phyloP scores from a whole-genome alignment of 2,329 filamentous ascomycete genomes.

The Ilyonectria robusta region DNA sequence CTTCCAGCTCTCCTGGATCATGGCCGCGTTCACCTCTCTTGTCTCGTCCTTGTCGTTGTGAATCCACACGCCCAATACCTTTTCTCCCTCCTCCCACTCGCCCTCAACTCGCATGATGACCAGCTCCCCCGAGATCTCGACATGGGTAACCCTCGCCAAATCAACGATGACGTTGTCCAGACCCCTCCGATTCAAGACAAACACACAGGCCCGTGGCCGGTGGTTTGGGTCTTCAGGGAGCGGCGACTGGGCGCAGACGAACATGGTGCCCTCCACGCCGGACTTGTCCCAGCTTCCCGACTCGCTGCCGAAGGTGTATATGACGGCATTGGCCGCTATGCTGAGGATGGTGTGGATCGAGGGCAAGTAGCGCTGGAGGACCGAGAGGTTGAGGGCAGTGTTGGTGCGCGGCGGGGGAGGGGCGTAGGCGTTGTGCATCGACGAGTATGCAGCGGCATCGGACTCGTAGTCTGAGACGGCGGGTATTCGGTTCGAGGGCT shows the following conservation, averaged over 20 bases:
- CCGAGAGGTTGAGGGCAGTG: constrained; percentile 88
- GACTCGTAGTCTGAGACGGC: constrained; percentile 76
- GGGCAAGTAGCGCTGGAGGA: constrained; percentile 86
- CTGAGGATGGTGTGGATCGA: constrained; percentile 80
- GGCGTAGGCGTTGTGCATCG: constrained; percentile 55
- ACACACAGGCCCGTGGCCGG: constrained; percentile 68
- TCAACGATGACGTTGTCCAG: constrained; percentile 80
- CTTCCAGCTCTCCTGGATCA: constrained; percentile 61
- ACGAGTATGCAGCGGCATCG: constrained; percentile 63
- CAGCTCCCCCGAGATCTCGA: constrained; percentile 73
- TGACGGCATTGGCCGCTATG: constrained; percentile 86
- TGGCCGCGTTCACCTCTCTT: constrained; percentile 56
- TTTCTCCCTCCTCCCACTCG: constrained; percentile 52
- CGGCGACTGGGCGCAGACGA: constrained; percentile 79
- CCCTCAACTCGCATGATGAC: constrained; percentile 63
- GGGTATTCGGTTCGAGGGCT: constrained; percentile 57
- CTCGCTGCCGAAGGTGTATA: constrained; percentile 82
- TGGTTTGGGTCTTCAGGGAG: constrained; percentile 53
- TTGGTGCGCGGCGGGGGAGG: constrained; percentile 76
- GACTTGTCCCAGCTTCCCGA: constrained; percentile 85
- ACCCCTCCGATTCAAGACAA: constrained; percentile 80
- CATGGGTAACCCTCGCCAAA: constrained; percentile 71
- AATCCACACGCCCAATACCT: constrained; percentile 69
- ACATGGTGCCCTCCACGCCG: constrained; percentile 88
- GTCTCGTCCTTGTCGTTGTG: constrained; percentile 65